phyloP scores from a whole-genome alignment of 2,329 filamentous ascomycete genomes.

The Aspergillus arachidicola region DNA sequence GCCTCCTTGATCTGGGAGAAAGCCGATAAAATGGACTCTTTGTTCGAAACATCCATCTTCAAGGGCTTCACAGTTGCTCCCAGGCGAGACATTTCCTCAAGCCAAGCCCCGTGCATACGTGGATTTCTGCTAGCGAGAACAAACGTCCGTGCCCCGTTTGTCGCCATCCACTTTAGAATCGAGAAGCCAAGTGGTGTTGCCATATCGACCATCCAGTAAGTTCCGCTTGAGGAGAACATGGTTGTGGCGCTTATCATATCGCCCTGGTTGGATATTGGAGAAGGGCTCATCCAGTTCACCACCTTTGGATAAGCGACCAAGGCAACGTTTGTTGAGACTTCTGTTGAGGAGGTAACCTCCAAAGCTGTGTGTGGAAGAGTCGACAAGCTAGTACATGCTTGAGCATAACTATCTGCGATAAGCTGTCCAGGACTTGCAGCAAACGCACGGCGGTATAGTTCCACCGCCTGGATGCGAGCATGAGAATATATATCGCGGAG shows the following conservation, averaged over 20 bases:
- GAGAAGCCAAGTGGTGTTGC: background rate
- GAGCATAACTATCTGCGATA: constrained; percentile 1
- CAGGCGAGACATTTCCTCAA: background rate
- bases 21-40: background rate
- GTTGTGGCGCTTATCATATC: background rate
- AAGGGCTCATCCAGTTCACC: background rate
- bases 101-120: background rate
- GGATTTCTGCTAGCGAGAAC: background rate
- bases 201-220: constrained; percentile 1
- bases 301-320: background rate
- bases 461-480: background rate
- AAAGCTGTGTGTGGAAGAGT: background rate
- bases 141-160: background rate
- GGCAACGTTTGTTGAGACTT: background rate
- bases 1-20: background rate
- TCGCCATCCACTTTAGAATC: background rate
- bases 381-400: constrained; percentile 1
- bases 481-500: background rate
- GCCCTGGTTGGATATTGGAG: background rate
- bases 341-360: background rate
- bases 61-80: background rate
- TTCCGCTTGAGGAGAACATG: background rate
- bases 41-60: background rate
- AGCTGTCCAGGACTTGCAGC: background rate
- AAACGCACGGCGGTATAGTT: background rate